Conservation (phyloP, 192 early-diverging fungal species). For the Pilaira anomala region DNA sequence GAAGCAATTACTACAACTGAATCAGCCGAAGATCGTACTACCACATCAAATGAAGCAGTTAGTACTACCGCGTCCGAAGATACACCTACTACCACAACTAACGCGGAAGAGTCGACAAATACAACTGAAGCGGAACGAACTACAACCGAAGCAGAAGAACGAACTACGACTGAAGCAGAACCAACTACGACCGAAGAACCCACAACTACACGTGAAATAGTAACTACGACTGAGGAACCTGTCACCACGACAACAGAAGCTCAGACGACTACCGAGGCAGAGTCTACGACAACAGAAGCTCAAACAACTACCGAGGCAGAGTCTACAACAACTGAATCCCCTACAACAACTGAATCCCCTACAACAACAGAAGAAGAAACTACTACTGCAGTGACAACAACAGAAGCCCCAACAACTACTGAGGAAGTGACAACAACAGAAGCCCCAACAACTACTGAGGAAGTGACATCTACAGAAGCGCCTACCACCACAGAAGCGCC, state of each 20-base stretch:
- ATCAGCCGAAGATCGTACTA: neutral
- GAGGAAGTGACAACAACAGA: neutral
- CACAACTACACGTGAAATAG: too few species aligned
- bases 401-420: neutral
- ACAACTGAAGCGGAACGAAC: too few species aligned
- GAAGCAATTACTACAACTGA: neutral
- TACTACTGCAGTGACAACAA: neutral
- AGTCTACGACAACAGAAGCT: neutral
- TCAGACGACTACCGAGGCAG: neutral
- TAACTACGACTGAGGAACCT: neutral
- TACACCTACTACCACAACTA: conserved; percentile 4
- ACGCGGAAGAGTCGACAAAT: neutral
- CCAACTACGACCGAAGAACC: neutral
- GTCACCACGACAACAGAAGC: neutral
- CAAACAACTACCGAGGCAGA: neutral
- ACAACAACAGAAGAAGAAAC: neutral
- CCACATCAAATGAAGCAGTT: neutral
- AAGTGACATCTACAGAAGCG: neutral
- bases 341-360: neutral
- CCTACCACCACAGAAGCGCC: too few species aligned
- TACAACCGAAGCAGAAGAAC: neutral
- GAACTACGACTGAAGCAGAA: neutral
- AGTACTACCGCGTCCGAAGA: neutral
- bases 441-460: neutral
- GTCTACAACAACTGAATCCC: too few species aligned